A percentile compares a stretch with the other conserved stretches of the same genome.
These are phyloP conservation scores for Emergomyces pasteurianus DNA, from an alignment of 2,329 filamentous ascomycete genomes.

Conservation along the genomic window DNA sequence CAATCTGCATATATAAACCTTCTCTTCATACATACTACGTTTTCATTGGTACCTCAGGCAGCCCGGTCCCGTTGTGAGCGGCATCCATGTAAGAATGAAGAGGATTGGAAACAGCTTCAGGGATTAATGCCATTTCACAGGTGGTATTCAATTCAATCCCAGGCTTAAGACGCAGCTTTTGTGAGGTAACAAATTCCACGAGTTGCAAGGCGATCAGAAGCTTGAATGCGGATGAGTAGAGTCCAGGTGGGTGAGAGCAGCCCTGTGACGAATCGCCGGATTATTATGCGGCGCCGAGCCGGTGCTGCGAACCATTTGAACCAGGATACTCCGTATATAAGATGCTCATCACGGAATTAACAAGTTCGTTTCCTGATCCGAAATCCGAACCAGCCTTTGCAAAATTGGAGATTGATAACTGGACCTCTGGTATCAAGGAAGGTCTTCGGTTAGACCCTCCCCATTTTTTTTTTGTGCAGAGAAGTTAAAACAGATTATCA, in stretches of 20 bases:
- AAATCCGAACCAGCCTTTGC: constrained; percentile 16
- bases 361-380: constrained; percentile 19
- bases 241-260: background rate
- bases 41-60: background rate
- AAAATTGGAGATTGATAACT: constrained; percentile 18
- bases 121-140: background rate
- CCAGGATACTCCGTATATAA: constrained; percentile 16
- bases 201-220: background rate
- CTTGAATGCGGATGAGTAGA: background rate
- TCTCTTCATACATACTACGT: background rate
- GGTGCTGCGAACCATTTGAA: constrained; percentile 6
- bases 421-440: constrained; percentile 27
- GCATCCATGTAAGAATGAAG: background rate
- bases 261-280: no score
- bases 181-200: background rate
- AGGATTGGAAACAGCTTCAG: background rate
- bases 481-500: constrained; percentile 13
- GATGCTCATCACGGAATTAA: constrained; percentile 19
- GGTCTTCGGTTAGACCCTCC: constrained; percentile 18
- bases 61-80: background rate
- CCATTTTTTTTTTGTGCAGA: background rate
- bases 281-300: no score
- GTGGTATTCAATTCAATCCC: background rate
- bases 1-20: background rate
- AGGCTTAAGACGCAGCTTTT: background rate